phyloP scores from a whole-genome alignment of 1,139 yeast genomes.

The Pichia sp. region DNA sequence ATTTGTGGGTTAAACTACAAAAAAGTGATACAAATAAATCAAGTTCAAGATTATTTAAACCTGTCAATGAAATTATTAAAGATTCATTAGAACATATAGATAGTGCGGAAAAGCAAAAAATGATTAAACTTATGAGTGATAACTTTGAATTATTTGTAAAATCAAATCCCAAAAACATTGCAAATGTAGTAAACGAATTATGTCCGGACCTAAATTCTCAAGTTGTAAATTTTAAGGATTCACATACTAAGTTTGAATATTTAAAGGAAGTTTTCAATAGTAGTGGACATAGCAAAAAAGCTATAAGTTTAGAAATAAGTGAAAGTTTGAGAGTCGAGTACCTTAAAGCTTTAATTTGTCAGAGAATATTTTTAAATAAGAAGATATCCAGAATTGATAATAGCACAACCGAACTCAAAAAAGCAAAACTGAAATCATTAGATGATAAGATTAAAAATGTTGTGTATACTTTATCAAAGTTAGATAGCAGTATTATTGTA shows the following conservation, averaged over 20 bases:
- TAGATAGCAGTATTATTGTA: conserved; percentile 24
- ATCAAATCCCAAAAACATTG: conserved; percentile 35
- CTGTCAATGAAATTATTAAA: conserved; percentile 32
- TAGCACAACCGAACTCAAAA: background rate
- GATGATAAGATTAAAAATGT: conserved; percentile 14
- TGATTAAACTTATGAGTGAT: conserved; percentile 33
- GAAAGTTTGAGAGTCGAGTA: conserved; percentile 29
- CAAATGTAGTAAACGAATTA: conserved; percentile 33
- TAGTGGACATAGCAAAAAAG: conserved; percentile 9
- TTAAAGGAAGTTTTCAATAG: conserved; percentile 24
- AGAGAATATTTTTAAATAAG: background rate
- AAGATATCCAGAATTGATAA: no score
- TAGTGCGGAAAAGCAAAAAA: conserved; percentile 31
- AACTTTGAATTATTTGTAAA: conserved; percentile 37
- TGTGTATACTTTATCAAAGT: conserved; percentile 15
- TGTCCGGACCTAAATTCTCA: conserved; percentile 36
- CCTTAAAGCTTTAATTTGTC: conserved; percentile 26
- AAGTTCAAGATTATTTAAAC: conserved; percentile 14
- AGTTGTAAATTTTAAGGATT: conserved; percentile 31
- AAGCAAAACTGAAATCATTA: background rate
- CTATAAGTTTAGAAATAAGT: background rate
- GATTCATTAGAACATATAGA: conserved; percentile 35
- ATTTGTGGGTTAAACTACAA: conserved; percentile 32
- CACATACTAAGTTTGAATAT: conserved; percentile 29
- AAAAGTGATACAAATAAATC: conserved; percentile 2